Percentiles rank a stretch among this genome's conserved stretches.
Evolutionary conservation across 768 basidiomycete genomes (phyloP).

Genomic region (Clitopilus passeckerianus): DNA sequence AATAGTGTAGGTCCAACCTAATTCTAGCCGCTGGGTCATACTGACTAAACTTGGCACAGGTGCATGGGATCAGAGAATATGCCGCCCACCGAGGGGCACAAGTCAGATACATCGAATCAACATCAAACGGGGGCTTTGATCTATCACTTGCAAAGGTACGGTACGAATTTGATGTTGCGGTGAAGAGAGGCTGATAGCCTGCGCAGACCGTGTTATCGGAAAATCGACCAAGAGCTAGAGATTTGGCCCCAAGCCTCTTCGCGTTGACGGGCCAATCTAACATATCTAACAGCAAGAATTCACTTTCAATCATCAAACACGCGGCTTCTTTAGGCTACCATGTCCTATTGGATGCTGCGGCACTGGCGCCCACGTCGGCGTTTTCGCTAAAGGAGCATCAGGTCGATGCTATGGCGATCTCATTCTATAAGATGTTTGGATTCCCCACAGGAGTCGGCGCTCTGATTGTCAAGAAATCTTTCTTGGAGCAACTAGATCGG

Average conservation of each 20-base stretch:
- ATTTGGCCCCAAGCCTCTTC: slow-evolving; percentile 54
- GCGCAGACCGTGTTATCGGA: slow-evolving; percentile 2
- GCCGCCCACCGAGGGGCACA: slow-evolving; percentile 50
- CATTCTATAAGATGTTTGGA: slow-evolving; percentile 90
- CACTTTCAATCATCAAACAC: slow-evolving; percentile 57
- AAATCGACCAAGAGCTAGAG: slow-evolving; percentile 39
- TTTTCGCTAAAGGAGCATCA: slow-evolving; percentile 62
- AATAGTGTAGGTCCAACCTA: slow-evolving; percentile 52
- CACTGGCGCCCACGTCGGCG: slow-evolving; percentile 66
- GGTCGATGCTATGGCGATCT: slow-evolving; percentile 79
- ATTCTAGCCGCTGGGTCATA: neutral
- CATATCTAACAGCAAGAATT: slow-evolving; percentile 70
- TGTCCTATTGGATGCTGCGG: slow-evolving; percentile 79
- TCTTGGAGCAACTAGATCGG: slow-evolving; percentile 53
- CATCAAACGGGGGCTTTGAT: slow-evolving; percentile 62
- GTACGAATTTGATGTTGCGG: neutral
- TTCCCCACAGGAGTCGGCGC: slow-evolving; percentile 85
- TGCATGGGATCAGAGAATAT: slow-evolving; percentile 74
- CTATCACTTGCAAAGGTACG: slow-evolving; percentile 53
- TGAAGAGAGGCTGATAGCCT: neutral
- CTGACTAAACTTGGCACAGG: slow-evolving; percentile 15
- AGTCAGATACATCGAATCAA: slow-evolving; percentile 62
- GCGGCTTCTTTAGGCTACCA: slow-evolving; percentile 68
- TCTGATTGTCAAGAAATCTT: slow-evolving; percentile 67
- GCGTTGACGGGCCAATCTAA: slow-evolving; percentile 81